phyloP scores from a whole-genome alignment of 345 rosid genomes.

The Luvunga scandens region DNA sequence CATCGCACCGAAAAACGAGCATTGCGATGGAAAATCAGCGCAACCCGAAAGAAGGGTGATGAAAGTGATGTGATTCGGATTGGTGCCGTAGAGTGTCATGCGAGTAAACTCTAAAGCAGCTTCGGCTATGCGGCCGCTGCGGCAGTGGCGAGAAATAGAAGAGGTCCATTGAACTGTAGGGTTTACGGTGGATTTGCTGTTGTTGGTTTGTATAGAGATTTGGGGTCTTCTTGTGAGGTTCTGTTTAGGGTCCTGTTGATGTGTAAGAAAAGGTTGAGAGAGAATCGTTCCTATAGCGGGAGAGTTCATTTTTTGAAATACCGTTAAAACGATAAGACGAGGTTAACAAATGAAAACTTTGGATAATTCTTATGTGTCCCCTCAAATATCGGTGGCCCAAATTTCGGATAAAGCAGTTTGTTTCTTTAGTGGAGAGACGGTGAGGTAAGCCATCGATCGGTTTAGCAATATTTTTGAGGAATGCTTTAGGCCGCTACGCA shows the following conservation, averaged over 20 bases:
- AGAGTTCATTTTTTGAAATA: constrained; percentile 26
- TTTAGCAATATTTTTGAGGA: too few species aligned
- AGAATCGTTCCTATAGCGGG: constrained; percentile 34
- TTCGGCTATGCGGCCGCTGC: constrained; percentile 44
- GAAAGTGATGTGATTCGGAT: constrained; percentile 68
- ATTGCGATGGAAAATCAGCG: constrained; percentile 33
- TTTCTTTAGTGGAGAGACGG: too few species aligned
- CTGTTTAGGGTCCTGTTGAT: constrained; percentile 16
- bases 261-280: constrained; percentile 22
- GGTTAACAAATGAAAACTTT: neutral
- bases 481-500: too few species aligned
- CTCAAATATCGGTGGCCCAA: neutral
- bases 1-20: constrained; percentile 40
- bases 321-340: neutral
- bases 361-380: neutral
- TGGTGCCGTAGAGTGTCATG: constrained; percentile 55
- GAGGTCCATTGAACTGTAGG: constrained; percentile 64
- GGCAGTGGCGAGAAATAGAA: constrained; percentile 63
- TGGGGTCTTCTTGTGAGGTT: constrained; percentile 14
- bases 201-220: constrained; percentile 17
- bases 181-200: constrained; percentile 19
- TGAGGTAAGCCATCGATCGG: too few species aligned
- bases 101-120: constrained; percentile 51
- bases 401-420: too few species aligned
- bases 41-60: constrained; percentile 55